A percentile compares a stretch with the other conserved stretches of the same genome.
Conservation (phyloP, 2,329 filamentous ascomycete genomes). For the Venturia nashicola region DNA sequence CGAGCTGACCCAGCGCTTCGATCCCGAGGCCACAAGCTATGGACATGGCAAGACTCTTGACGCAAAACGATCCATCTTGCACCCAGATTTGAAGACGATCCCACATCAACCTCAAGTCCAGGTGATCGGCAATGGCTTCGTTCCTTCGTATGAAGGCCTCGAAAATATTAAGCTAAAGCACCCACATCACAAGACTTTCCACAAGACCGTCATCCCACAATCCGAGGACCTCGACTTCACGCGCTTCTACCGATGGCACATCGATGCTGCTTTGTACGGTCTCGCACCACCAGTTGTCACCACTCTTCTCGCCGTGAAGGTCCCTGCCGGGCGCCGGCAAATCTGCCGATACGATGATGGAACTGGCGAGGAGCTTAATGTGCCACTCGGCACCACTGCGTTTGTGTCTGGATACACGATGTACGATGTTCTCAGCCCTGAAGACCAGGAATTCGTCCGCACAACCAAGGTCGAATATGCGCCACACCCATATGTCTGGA, state of each 20-base stretch:
- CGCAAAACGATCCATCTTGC: constrained; percentile 51
- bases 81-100: constrained; percentile 70
- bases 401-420: constrained; percentile 61
- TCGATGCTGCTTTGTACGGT: constrained; percentile 65
- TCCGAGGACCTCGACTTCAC: constrained; percentile 46
- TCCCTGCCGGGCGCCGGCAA: constrained; percentile 54
- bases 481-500: constrained; percentile 73
- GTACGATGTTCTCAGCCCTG: constrained; percentile 53
- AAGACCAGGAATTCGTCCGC: constrained; percentile 55
- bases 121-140: constrained; percentile 64
- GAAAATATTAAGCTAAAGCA: constrained; percentile 56
- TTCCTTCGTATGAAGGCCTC: constrained; percentile 59
- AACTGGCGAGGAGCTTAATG: constrained; percentile 49
- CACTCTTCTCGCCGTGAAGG: constrained; percentile 59
- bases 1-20: constrained; percentile 61
- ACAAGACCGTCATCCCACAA: constrained; percentile 50
- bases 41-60: constrained; percentile 68
- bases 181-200: constrained; percentile 68
- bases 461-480: constrained; percentile 62
- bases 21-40: constrained; percentile 50
- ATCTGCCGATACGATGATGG: constrained; percentile 64
- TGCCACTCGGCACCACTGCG: constrained; percentile 64
- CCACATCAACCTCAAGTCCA: constrained; percentile 71
- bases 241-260: constrained; percentile 67
- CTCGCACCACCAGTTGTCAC: constrained; percentile 65